Percentiles rank a stretch among this genome's conserved stretches.
phyloP scores from a whole-genome alignment of 495 filamentous ascomycete genomes.

The Parachaetomium inaequale region DNA sequence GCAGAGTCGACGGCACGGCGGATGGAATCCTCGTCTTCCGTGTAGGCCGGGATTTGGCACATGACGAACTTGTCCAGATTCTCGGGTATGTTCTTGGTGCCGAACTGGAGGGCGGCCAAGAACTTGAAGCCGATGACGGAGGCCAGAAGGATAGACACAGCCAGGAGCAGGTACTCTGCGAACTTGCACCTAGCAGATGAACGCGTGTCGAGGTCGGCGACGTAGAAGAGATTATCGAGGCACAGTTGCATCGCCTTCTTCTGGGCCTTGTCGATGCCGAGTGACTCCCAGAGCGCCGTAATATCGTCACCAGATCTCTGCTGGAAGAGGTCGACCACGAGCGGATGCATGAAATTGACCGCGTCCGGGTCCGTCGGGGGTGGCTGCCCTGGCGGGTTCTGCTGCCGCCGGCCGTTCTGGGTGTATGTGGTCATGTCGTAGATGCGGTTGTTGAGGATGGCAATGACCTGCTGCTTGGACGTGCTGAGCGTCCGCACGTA shows the following conservation, averaged over 20 bases:
- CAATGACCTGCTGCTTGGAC: conserved; percentile 64
- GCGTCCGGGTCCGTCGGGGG: conserved; percentile 50
- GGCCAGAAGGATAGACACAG: conserved; percentile 79
- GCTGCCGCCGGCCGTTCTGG: conserved; percentile 65
- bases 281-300: conserved; percentile 73
- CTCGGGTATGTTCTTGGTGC: conserved; percentile 84
- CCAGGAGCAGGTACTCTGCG: conserved; percentile 84
- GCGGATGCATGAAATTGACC: conserved; percentile 75
- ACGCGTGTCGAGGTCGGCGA: conserved; percentile 87
- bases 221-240: conserved; percentile 92
- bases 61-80: conserved; percentile 98
- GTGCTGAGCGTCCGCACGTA: conserved; percentile 68
- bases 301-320: conserved; percentile 73
- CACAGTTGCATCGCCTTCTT: conserved; percentile 74
- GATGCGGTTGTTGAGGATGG: conserved; percentile 72
- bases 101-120: conserved; percentile 91
- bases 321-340: conserved; percentile 74
- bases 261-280: conserved; percentile 52
- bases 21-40: conserved; percentile 95
- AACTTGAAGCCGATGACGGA: conserved; percentile 92
- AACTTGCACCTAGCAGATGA: conserved; percentile 84
- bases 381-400: conserved; percentile 50
- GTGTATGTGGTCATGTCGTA: conserved; percentile 92
- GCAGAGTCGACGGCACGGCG: conserved; percentile 96
- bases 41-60: conserved; percentile 95